These are phyloP conservation scores for Laguncularia racemosa DNA, from an alignment of 345 rosid species.

Conservation along the genomic window DNA sequence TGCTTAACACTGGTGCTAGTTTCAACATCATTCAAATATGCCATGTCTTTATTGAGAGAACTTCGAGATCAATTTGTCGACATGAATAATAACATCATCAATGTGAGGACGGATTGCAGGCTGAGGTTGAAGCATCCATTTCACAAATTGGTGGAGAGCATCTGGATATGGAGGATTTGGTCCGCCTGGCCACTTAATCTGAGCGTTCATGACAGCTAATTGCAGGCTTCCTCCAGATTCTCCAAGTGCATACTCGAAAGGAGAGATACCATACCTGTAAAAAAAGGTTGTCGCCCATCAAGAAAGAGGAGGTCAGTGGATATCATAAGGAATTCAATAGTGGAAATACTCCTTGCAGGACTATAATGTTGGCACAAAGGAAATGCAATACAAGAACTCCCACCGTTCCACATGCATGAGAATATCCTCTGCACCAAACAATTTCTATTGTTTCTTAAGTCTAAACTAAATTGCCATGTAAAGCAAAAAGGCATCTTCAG, in stretches of 20 bases:
- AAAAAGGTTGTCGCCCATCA: not conserved
- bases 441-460: no score
- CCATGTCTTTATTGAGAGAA: constrained; percentile 34
- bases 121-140: constrained; percentile 98
- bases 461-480: no score
- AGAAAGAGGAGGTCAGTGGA: no score
- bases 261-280: constrained; percentile 83
- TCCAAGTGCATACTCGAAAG: constrained; percentile 95
- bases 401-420: no score
- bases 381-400: no score
- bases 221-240: constrained; percentile 98
- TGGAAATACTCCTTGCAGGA: no score
- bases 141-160: constrained; percentile 83
- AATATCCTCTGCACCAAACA: no score
- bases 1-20: constrained; percentile 2
- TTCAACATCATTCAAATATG: constrained; percentile 1
- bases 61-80: constrained; percentile 85
- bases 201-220: constrained; percentile 84
- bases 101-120: constrained; percentile 79
- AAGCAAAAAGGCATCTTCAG: no score
- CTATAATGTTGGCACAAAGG: no score
- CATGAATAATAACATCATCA: constrained; percentile 82
- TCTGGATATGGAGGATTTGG: constrained; percentile 86
- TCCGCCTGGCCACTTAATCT: constrained; percentile 93
- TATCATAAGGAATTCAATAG: no score